These are phyloP conservation scores for Puccinia horiana DNA, from an alignment of 1,284 basidiomycete genomes.

Conservation along the genomic window DNA sequence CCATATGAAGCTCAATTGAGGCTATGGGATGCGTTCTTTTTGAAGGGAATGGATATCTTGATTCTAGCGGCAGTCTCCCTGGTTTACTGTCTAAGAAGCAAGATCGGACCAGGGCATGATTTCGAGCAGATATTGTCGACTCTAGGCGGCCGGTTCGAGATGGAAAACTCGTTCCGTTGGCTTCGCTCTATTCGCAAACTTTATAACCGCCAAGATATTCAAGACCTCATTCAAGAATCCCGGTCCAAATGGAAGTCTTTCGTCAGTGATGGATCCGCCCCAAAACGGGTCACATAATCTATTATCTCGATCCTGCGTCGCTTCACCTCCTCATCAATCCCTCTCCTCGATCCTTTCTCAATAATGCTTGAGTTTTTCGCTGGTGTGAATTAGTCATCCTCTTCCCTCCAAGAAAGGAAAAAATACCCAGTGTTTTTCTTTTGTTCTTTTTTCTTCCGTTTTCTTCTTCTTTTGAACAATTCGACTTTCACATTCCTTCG, in stretches of 20 bases:
- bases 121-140: constrained; percentile 83
- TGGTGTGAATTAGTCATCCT: neutral
- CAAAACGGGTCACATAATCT: constrained; percentile 48
- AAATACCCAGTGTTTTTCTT: neutral
- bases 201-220: constrained; percentile 16
- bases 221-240: constrained; percentile 2
- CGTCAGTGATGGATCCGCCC: constrained; percentile 64
- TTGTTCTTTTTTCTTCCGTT: neutral
- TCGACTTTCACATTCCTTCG: neutral
- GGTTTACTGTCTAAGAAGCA: constrained; percentile 83
- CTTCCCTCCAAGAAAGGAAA: neutral
- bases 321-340: neutral
- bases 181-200: constrained; percentile 39
- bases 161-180: constrained; percentile 22
- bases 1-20: constrained; percentile 92
- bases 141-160: constrained; percentile 28
- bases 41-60: constrained; percentile 87
- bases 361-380: neutral
- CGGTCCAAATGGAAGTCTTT: constrained; percentile 71
- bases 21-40: constrained; percentile 88
- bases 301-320: no score
- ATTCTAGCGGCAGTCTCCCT: constrained; percentile 80
- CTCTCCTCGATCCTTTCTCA: neutral
- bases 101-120: constrained; percentile 67
- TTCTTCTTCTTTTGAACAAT: neutral